These are phyloP conservation scores for Lachancea waltii DNA, from an alignment of 805 yeast species.

Conservation along the genomic window DNA sequence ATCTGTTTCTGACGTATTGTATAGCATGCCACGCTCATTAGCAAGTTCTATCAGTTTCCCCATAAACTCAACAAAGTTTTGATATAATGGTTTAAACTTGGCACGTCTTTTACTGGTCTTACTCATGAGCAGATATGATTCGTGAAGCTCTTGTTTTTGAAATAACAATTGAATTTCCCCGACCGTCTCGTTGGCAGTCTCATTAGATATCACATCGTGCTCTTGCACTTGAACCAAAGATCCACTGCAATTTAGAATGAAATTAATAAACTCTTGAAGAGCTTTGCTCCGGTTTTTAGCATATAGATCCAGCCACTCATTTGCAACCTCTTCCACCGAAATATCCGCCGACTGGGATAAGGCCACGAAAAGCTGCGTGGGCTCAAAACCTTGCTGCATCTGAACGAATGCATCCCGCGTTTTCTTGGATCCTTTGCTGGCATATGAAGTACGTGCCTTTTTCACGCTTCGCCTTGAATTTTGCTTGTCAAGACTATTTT, in stretches of 20 bases:
- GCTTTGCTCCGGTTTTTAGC: slow-evolving; percentile 40
- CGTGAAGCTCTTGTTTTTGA: slow-evolving; percentile 54
- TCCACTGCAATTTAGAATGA: slow-evolving; percentile 66
- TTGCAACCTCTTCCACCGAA: slow-evolving; percentile 46
- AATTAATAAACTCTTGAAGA: slow-evolving; percentile 57
- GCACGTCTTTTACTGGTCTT: slow-evolving; percentile 39
- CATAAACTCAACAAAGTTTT: slow-evolving; percentile 51
- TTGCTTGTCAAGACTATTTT: neutral
- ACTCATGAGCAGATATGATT: slow-evolving; percentile 58
- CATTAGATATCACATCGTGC: slow-evolving; percentile 68
- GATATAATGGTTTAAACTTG: slow-evolving; percentile 41
- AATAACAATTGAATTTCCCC: slow-evolving; percentile 64
- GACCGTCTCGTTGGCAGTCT: slow-evolving; percentile 66
- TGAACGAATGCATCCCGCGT: slow-evolving; percentile 32
- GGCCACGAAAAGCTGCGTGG: slow-evolving; percentile 45
- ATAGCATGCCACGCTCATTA: slow-evolving; percentile 58
- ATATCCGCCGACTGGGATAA: slow-evolving; percentile 42
- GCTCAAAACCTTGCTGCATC: slow-evolving; percentile 39
- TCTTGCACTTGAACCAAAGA: slow-evolving; percentile 58
- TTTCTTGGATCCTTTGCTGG: slow-evolving; percentile 15
- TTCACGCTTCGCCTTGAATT: slow-evolving; percentile 2
- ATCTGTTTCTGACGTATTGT: slow-evolving; percentile 32
- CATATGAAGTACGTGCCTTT: neutral
- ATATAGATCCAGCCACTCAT: slow-evolving; percentile 54
- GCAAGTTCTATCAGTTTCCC: slow-evolving; percentile 43